Percentiles rank a stretch among this genome's conserved stretches.
These are phyloP conservation scores for Scalesia atractyloides DNA, from an alignment of 129 eudicot genomes.

Conservation along the genomic window DNA sequence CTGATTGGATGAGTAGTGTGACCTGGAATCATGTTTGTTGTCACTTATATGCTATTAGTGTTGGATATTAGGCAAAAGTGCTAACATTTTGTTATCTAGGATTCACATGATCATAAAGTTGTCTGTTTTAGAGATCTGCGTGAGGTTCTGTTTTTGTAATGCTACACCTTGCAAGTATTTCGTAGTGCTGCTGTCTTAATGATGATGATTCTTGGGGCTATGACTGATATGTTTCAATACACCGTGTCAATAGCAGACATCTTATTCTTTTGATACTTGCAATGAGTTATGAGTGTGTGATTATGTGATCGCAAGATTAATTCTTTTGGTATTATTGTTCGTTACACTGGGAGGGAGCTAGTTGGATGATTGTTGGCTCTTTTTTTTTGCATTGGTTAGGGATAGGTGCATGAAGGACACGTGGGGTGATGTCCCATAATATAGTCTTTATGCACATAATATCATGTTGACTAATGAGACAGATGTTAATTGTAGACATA, in stretches of 20 bases:
- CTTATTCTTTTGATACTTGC: neutral
- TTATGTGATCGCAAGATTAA: neutral
- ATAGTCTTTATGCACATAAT: neutral
- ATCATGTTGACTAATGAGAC: neutral
- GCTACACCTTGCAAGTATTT: neutral
- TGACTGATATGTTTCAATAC: neutral
- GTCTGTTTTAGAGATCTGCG: conserved; percentile 16
- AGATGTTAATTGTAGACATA: conserved; percentile 4
- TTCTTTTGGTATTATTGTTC: neutral
- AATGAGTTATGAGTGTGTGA: conserved; percentile 8
- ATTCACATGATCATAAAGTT: conserved; percentile 18
- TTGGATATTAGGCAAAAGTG: conserved; percentile 4
- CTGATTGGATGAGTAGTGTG: conserved; percentile 19
- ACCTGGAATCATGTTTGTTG: conserved; percentile 11
- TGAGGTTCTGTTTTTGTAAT: conserved; percentile 8
- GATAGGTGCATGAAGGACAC: neutral
- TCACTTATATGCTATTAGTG: neutral
- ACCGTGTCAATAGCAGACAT: neutral
- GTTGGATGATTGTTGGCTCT: neutral
- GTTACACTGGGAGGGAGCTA: neutral
- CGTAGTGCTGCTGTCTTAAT: neutral
- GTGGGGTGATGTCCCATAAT: neutral
- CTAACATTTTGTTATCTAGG: conserved; percentile 14
- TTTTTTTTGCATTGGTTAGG: neutral
- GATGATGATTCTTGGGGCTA: neutral